Conservation (phyloP, 176 grass and related monocot species). For the Areca catechu region DNA sequence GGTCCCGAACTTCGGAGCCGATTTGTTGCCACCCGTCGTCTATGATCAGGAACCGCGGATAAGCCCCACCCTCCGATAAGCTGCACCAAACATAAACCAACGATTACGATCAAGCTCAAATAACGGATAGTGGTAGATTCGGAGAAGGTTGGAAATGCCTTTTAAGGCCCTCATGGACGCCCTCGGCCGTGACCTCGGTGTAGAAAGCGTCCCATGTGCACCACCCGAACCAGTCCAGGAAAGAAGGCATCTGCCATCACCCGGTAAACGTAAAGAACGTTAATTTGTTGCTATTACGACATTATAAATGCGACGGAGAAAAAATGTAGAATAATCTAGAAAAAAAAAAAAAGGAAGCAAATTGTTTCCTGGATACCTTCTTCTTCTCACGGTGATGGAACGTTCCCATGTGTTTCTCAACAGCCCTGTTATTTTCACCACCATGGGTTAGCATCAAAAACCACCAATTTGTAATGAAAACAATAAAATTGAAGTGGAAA, state of each 20-base stretch:
- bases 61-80: conserved; percentile 48
- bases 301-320: too few species aligned
- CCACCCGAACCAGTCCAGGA: conserved; percentile 87
- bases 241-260: conserved; percentile 39
- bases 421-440: conserved; percentile 27
- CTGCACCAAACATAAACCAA: conserved; percentile 8
- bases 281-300: too few species aligned
- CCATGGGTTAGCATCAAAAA: too few species aligned
- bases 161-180: conserved; percentile 44
- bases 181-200: conserved; percentile 67
- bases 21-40: conserved; percentile 91
- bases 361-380: conserved; percentile 18
- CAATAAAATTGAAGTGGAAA: neutral
- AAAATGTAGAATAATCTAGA: too few species aligned
- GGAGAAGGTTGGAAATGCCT: conserved; percentile 6
- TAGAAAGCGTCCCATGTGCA: conserved; percentile 98
- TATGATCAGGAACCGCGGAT: conserved; percentile 71
- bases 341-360: too few species aligned
- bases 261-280: neutral
- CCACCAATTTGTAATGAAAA: too few species aligned
- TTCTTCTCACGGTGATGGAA: conserved; percentile 73
- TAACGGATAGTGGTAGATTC: neutral
- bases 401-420: conserved; percentile 64
- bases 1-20: conserved; percentile 30
- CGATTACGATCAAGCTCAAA: neutral